Conservation (phyloP, 2,329 filamentous ascomycete species). For the Aspergillus quadricinctus region DNA sequence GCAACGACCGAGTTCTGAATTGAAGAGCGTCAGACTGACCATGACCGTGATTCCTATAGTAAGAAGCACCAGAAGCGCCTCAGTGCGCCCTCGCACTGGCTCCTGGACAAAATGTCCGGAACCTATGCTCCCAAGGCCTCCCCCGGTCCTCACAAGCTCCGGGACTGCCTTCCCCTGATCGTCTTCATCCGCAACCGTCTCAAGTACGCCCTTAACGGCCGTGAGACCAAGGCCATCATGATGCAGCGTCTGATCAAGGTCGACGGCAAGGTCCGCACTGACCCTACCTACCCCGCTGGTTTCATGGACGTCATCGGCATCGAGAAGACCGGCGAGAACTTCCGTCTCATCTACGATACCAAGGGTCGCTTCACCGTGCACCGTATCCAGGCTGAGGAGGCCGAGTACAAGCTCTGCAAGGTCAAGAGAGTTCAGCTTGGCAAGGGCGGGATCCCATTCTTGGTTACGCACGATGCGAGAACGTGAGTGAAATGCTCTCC, state of each 20-base stretch:
- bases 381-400: constrained; percentile 98
- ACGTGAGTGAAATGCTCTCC: constrained; percentile 76
- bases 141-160: constrained; percentile 96
- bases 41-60: constrained; percentile 46
- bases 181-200: constrained; percentile 91
- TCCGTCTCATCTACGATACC: constrained; percentile 99
- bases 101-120: constrained; percentile 98
- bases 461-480: constrained; percentile 99
- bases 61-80: constrained; percentile 99
- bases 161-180: constrained; percentile 97
- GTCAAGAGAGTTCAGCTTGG: constrained; percentile 99
- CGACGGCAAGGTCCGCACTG: constrained; percentile 98
- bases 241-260: constrained; percentile 99
- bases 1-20: background rate
- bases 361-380: constrained; percentile 99
- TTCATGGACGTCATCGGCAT: constrained; percentile 99
- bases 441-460: constrained; percentile 99
- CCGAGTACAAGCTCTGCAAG: constrained; percentile 99
- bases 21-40: constrained; percentile 20
- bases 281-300: constrained; percentile 92
- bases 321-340: constrained; percentile 99
- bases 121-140: constrained; percentile 67
- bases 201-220: constrained; percentile 99
- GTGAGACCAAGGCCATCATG: constrained; percentile 95
- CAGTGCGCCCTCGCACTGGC: constrained; percentile 98